Evolutionary conservation across 768 basidiomycete genomes (phyloP).

Genomic region (Vararia minispora): DNA sequence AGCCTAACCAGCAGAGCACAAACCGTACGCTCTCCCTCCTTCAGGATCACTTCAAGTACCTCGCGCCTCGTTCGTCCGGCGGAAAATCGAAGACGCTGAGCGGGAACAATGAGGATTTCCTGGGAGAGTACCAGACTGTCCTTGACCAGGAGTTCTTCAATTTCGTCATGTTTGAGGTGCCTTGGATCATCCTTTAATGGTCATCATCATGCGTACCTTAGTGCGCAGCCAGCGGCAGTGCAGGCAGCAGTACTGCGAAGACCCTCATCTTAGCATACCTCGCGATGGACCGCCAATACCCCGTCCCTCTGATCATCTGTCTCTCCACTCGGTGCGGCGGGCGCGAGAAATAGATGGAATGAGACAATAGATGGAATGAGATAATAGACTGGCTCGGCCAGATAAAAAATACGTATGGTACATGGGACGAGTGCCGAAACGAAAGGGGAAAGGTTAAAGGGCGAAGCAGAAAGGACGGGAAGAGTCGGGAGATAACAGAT

Average conservation of each 20-base stretch:
- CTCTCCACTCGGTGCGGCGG: too few relatives aligned
- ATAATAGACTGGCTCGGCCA: slow-evolving; percentile 54
- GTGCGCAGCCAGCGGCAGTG: too few relatives aligned
- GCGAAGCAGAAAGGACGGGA: slow-evolving; percentile 4
- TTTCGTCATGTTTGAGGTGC: slow-evolving; percentile 90
- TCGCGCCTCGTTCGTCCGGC: slow-evolving; percentile 54
- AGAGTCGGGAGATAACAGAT: neutral
- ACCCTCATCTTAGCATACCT: too few relatives aligned
- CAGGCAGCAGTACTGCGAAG: too few relatives aligned
- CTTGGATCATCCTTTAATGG: slow-evolving; percentile 65
- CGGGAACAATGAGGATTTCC: slow-evolving; percentile 51
- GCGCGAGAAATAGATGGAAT: too few relatives aligned
- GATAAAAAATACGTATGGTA: slow-evolving; percentile 31
- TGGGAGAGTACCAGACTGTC: slow-evolving; percentile 84
- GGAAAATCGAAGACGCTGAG: slow-evolving; percentile 30
- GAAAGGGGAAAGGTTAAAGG: slow-evolving; percentile 1
- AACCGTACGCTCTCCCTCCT: slow-evolving; percentile 70
- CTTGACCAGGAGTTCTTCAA: slow-evolving; percentile 96
- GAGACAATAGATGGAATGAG: slow-evolving; percentile 16
- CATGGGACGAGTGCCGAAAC: slow-evolving; percentile 18
- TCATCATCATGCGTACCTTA: too few relatives aligned
- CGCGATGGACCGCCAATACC: too few relatives aligned
- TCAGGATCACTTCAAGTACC: slow-evolving; percentile 71
- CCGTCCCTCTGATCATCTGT: too few relatives aligned
- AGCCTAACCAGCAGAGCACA: slow-evolving; percentile 82